Evolutionary conservation across 345 rosid genomes (phyloP), one percentile per base, ranked within the genome.

Genomic region (Isatis tinctoria): DNA sequence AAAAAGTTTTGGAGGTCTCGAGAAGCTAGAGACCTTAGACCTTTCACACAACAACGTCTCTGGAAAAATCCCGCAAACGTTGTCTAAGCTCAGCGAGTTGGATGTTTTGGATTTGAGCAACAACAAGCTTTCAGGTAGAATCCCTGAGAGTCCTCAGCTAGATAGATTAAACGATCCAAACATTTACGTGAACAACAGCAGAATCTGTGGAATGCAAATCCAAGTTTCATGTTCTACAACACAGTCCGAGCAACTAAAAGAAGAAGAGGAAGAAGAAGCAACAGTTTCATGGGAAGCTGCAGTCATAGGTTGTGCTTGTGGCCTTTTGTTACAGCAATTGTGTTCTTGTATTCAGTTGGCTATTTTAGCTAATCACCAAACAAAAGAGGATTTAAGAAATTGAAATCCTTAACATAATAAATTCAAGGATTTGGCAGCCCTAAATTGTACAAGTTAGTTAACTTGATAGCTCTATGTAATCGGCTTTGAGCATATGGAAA

Each of bases 161-260:
- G 81, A 83, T 36, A 81, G 45, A 30, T 20, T 77, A 41, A 61
- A 72, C 24, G 75, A 83, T 35, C 83, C 83, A 6, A 30, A 56
- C 6, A 60, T 69, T 18, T 85, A 81, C 22, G 85, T 76, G 3
- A 79, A 77, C 65, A 83, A 77, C 49, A 74, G 12, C 52, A 73
- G 64, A 12, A 18, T 81, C 3, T 81, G 83, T 62, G 85, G 86
- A 13, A 16, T 62, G 68, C 88, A 85, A 70, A 83, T 85, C 44
- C 60, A 58, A 40, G 65, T 73, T 2, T 57, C 74, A 13, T 83
- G 86, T 39, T 58, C 48, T 36, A 47, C 12, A 8, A 24, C 41
- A 47, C 59, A 44, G 40, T 28, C 18, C 8, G n/a, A 53, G 72
- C 68, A 11, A 3, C 49, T 73, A 27, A 24, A 58, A 0, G 44